Evolutionary conservation across 208 protist genomes (phyloP), one percentile per base, ranked within the genome.

Genomic region (Trypanosomatidae sp.): DNA sequence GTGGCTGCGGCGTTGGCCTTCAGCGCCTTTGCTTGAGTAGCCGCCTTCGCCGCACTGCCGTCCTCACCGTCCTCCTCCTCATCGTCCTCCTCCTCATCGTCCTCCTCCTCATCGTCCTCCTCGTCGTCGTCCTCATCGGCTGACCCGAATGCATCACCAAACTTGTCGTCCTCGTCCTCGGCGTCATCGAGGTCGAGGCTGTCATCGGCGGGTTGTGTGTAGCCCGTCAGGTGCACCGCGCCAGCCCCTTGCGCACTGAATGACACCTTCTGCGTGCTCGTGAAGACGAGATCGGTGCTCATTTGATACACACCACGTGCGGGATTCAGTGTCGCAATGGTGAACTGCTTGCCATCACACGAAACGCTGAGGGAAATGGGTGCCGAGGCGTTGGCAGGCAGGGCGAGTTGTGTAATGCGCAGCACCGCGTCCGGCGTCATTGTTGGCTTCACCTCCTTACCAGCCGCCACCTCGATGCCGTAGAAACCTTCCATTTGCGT

Each of bases 281-380:
- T 88, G 50, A 92, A 78, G 21, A 92, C 75, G 43, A 92, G 70
- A 56, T 92, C 83, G 16, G 72, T 88, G 61, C 53, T 79, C 57
- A 88, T 80, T 64, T 92, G 83, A 48, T 74, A 88, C 22, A 73
- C 42, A 45, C 72, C 75, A 40, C 53, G 68, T 69, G 84, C 83
- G 52, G 83, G 78, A 62, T 92, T 77, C 38, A 92, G 70, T 25
- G 83, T 92, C 4, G 73, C 83, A 30, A 92, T 77, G 11, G 83
- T 88, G 55, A 92, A 85, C 64, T 81, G 61, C 73, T 88, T 92
- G 33, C 78, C 83, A 49, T 92, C 71, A 54, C 81, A 88, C 27
- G 66, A 68, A 11, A 88, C 71, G 21, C 66, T 32, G 8, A 92
- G 63, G 13, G 83, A 85, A 43, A 92, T 60, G n/a, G 71, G 46